These are phyloP conservation scores for Aleurites moluccanus DNA, from an alignment of 441 rosid genomes.

Conservation along the genomic window DNA sequence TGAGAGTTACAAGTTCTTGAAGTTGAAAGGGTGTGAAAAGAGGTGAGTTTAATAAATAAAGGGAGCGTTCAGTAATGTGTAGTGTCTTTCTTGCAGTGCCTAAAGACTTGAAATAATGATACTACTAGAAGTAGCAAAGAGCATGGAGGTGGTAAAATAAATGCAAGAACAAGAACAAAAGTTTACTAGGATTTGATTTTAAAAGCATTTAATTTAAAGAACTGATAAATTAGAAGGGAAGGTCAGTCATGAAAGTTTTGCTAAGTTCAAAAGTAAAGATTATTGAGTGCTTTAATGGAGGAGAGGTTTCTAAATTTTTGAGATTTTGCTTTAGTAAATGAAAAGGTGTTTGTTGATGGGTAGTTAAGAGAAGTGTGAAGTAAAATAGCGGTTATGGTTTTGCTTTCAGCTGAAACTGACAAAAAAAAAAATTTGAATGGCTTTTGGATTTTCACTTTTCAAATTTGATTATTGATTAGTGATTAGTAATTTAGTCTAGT, in stretches of 20 bases:
- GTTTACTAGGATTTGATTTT: background rate
- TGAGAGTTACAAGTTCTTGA: constrained; percentile 12
- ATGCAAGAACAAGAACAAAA: background rate
- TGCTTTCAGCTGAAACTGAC: constrained; percentile 15
- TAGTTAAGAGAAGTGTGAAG: constrained; percentile 18
- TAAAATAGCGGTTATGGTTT: constrained; percentile 6
- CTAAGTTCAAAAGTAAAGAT: constrained; percentile 11
- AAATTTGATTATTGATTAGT: background rate
- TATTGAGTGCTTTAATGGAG: constrained; percentile 11
- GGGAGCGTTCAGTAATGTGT: constrained; percentile 34
- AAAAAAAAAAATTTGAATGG: background rate
- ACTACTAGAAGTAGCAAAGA: constrained; percentile 3
- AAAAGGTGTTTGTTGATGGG: constrained; percentile 19
- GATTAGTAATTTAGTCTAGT: no score
- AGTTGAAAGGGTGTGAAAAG: constrained; percentile 30
- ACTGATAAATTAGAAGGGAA: constrained; percentile 5
- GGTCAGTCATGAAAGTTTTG: constrained; percentile 29
- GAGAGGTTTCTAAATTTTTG: background rate
- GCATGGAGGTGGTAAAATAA: constrained; percentile 11
- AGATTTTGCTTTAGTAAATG: background rate
- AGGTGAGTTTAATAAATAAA: constrained; percentile 39
- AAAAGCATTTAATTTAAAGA: background rate
- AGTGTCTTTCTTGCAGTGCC: constrained; percentile 11
- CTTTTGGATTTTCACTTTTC: background rate
- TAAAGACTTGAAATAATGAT: background rate